These are phyloP conservation scores for Plasmodium blacklocki DNA, from an alignment of 169 alveolate genomes.

Conservation along the genomic window DNA sequence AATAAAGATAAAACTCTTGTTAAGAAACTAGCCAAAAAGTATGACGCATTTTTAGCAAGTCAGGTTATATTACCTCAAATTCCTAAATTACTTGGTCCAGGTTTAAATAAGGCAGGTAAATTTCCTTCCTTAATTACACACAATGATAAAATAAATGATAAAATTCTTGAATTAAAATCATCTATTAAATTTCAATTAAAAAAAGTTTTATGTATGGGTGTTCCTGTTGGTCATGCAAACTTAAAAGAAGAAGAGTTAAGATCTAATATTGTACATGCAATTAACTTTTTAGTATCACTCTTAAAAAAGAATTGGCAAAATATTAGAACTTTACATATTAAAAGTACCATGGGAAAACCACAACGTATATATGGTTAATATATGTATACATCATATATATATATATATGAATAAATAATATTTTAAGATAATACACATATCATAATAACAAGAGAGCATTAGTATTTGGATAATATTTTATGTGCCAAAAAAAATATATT, in stretches of 20 bases:
- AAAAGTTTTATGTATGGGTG: conserved; percentile 99
- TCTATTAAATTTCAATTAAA: conserved; percentile 95
- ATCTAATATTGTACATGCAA: conserved; percentile 96
- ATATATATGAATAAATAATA: background rate
- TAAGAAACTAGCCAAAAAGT: conserved; percentile 97
- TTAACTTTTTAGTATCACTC: conserved; percentile 98
- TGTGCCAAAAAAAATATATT: no score
- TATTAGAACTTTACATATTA: conserved; percentile 96
- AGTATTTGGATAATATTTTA: no score
- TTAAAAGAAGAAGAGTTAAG: conserved; percentile 98
- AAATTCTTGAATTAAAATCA: conserved; percentile 96
- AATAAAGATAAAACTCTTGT: conserved; percentile 99
- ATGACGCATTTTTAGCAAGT: conserved; percentile 98
- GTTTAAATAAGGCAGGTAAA: conserved; percentile 98
- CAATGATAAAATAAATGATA: conserved; percentile 95
- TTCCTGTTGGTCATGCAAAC: conserved; percentile 98
- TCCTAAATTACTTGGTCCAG: conserved; percentile 99
- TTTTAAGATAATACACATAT: no score
- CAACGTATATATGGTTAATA: conserved; percentile 95
- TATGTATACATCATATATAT: conserved; percentile 1
- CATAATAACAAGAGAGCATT: no score
- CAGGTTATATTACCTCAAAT: conserved; percentile 98
- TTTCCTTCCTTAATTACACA: conserved; percentile 99
- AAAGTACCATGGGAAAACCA: conserved; percentile 99
- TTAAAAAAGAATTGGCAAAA: conserved; percentile 99